Base-by-base conservation (phyloP, 495 filamentous ascomycete species). In the Penicillium cinerascens region DNA sequence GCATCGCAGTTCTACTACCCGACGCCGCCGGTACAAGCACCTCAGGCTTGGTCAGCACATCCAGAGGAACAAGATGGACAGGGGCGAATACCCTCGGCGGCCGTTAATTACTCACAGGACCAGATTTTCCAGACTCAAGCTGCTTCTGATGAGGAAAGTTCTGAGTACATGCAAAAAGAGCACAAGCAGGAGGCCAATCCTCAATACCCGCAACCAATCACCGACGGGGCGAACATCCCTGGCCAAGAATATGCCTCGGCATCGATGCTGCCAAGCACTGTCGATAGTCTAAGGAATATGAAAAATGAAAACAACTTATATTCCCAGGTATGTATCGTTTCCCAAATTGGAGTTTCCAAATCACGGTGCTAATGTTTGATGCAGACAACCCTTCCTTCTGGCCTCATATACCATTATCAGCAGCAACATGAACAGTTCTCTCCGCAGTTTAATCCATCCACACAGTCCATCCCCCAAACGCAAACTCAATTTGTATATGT, bases 401-500 rank as follows among this genome's bases (percentile, higher is more conserved):
- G 47, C 13, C 39, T 33, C 29, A 33, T 33, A 11, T 33, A 33
- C 29, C 29, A 33, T 33, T 33, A 33, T 10, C 29, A 13, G 29
- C 29, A 33, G 29, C 29, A 33, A 33, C 29, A 33, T 15, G 47
- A 44, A 2, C 54, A 53, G 42, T 23, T 47, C 33, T 37, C 42
- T 13, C 52, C 54, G 25, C 33, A 42, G 10, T 42, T 48, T 17
- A 27, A 51, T 23, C 9, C 52, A 37, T 49, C 49, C 33, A 46
- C 53, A 38, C 61, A 58, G 16, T 61, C 40, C 40, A 37, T 39
- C 10, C 53, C 42, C 26, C 54, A 42, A 25, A 43, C 58, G 44
- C 57, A 54, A 27, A 37, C 58, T 3, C 62, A 67, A 17, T 29
- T 65, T 15, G 26, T 60, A 9, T 66, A 72, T 58, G 61, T 78